A percentile compares a stretch with the other conserved stretches of the same genome.
These are phyloP conservation scores for Calonectria naviculata DNA, from an alignment of 2,329 filamentous ascomycete genomes.

Conservation along the genomic window DNA sequence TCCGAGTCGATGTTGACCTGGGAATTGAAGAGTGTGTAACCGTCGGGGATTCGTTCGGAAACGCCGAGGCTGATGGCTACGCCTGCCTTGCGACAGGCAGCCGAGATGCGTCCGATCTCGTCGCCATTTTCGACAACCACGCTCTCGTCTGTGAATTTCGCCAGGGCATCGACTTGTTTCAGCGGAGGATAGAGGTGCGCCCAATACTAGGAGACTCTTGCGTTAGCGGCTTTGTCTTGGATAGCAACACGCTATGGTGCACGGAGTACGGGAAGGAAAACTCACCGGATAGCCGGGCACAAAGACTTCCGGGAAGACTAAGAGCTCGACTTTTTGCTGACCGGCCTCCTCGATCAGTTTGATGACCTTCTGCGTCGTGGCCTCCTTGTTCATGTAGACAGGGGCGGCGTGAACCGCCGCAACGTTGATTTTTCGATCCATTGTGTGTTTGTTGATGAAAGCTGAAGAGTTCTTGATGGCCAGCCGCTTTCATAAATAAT, in stretches of 20 bases:
- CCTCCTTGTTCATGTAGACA: background rate
- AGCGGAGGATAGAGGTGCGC: background rate
- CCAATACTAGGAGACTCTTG: background rate
- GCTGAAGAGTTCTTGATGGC: background rate
- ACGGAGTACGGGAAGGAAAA: background rate
- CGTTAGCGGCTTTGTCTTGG: background rate
- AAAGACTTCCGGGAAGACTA: background rate
- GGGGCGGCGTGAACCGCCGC: background rate
- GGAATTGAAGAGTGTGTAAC: background rate
- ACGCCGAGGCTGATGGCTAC: background rate
- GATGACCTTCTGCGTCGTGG: background rate
- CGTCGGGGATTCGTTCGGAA: background rate
- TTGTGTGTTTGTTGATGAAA: background rate
- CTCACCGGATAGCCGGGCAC: background rate
- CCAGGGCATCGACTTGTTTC: background rate
- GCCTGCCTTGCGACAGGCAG: background rate
- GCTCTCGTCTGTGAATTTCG: background rate
- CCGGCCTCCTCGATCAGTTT: background rate
- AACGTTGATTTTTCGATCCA: background rate
- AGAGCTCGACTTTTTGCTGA: background rate
- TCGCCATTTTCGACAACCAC: background rate
- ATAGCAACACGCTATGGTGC: background rate
- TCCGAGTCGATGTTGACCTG: background rate
- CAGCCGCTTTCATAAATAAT: background rate
- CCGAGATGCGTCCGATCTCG: background rate